A percentile compares a stretch with the other conserved stretches of the same genome.
These are phyloP conservation scores for Leptodermis oblonga DNA, from an alignment of 257 asterid species.

Conservation along the genomic window DNA sequence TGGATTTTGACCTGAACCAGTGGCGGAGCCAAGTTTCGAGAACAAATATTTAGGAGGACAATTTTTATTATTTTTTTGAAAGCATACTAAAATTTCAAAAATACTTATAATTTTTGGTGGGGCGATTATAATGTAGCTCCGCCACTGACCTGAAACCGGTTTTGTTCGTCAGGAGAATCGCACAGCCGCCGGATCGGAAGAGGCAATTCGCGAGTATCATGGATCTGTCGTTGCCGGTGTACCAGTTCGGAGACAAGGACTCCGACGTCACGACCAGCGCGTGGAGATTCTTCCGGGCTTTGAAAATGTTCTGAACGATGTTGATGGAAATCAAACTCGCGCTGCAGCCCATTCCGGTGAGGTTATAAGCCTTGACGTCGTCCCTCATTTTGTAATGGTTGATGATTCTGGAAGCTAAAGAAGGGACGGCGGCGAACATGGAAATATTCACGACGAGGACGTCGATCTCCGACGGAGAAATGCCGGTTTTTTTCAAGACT, in stretches of 20 bases:
- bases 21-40: no score
- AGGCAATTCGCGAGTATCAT: slow-evolving; percentile 86
- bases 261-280: slow-evolving; percentile 80
- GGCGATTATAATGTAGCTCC: no score
- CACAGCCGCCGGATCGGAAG: slow-evolving; percentile 78
- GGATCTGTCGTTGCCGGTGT: slow-evolving; percentile 66
- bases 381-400: slow-evolving; percentile 54
- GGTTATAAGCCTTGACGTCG: slow-evolving; percentile 63
- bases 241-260: slow-evolving; percentile 71
- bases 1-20: slow-evolving; percentile 34
- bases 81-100: no score
- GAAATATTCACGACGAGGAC: slow-evolving; percentile 72
- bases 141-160: no score
- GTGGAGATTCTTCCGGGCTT: slow-evolving; percentile 23
- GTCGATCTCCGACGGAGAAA: slow-evolving; percentile 58
- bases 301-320: slow-evolving; percentile 48
- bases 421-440: slow-evolving; percentile 62
- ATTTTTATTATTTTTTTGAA: no score
- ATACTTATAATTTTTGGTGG: no score
- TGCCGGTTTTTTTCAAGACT: slow-evolving; percentile 36
- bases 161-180: slow-evolving; percentile 57
- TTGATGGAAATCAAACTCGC: slow-evolving; percentile 67
- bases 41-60: no score
- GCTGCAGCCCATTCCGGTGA: slow-evolving; percentile 92
- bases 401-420: slow-evolving; percentile 54